Evolutionary conservation across 306 rosid genomes (phyloP).

Genomic region (Sesbania bispinosa): DNA sequence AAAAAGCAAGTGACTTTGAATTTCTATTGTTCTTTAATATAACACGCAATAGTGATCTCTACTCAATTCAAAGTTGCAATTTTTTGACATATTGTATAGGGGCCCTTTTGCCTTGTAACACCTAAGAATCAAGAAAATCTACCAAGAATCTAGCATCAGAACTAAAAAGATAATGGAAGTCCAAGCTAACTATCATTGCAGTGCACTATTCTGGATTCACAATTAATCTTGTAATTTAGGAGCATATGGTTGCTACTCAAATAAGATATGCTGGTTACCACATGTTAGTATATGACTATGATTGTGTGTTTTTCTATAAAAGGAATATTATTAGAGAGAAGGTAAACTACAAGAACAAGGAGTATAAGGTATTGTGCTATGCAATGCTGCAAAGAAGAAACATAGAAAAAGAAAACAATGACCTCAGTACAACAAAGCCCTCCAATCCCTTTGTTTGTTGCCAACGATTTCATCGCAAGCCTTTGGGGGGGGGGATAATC

Average conservation of each 20-base stretch:
- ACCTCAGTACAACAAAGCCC: background rate
- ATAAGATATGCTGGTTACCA: slow-evolving; percentile 7
- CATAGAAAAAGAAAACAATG: slow-evolving; percentile 1
- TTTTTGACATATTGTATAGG: background rate
- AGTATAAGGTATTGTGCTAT: background rate
- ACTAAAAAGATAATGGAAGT: slow-evolving; percentile 2
- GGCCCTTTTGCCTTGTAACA: slow-evolving; percentile 6
- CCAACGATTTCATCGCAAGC: background rate
- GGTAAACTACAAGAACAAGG: background rate
- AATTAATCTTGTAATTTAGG: background rate
- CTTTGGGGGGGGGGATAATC: background rate
- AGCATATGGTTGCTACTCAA: slow-evolving; percentile 15
- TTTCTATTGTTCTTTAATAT: too few relatives aligned
- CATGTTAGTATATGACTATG: background rate
- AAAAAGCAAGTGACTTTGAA: slow-evolving; percentile 67
- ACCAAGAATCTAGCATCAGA: slow-evolving; percentile 1
- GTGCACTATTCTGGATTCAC: background rate
- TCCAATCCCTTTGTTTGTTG: background rate
- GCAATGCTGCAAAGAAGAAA: background rate
- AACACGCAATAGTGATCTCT: too few relatives aligned
- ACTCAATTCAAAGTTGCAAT: background rate
- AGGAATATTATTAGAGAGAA: background rate
- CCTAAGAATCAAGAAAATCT: slow-evolving; percentile 9
- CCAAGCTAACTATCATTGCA: background rate
- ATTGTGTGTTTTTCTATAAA: background rate